Conservation (phyloP, 2,329 filamentous ascomycete genomes). For the Tothia fuscella region DNA sequence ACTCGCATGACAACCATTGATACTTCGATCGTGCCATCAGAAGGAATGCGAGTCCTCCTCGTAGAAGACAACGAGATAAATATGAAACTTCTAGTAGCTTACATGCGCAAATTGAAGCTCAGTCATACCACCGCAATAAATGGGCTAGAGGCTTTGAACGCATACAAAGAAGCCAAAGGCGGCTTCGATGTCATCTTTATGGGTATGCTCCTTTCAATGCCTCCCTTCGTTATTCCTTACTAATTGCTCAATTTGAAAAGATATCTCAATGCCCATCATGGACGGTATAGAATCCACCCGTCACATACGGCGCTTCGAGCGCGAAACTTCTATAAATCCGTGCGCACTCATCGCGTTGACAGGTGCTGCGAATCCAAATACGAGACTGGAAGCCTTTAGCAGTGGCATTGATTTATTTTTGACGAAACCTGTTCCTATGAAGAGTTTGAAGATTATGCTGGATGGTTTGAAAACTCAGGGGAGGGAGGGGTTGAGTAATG, state of each 20-base stretch:
- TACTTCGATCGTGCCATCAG: neutral
- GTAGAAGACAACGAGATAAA: constrained; percentile 28
- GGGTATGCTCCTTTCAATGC: too few relatives aligned
- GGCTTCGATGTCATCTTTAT: constrained; percentile 21
- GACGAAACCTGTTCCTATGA: constrained; percentile 22
- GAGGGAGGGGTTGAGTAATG: neutral
- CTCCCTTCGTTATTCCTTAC: neutral
- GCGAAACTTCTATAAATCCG: constrained; percentile 1
- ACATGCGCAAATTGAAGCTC: constrained; percentile 23
- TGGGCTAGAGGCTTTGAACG: constrained; percentile 25
- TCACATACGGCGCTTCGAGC: constrained; percentile 26
- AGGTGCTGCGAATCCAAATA: constrained; percentile 18
- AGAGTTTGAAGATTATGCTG: constrained; percentile 14
- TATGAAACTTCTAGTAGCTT: constrained; percentile 23
- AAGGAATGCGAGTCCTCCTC: constrained; percentile 17
- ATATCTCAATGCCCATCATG: constrained; percentile 46
- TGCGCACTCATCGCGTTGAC: constrained; percentile 19
- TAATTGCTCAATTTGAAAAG: neutral
- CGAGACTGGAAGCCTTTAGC: constrained; percentile 19
- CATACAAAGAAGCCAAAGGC: neutral
- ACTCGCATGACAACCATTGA: neutral
- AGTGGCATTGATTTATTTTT: constrained; percentile 22
- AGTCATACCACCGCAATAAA: constrained; percentile 22
- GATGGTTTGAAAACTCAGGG: neutral
- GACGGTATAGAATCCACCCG: constrained; percentile 35